phyloP scores from a whole-genome alignment of 768 basidiomycete species.

The Panus rudis region DNA sequence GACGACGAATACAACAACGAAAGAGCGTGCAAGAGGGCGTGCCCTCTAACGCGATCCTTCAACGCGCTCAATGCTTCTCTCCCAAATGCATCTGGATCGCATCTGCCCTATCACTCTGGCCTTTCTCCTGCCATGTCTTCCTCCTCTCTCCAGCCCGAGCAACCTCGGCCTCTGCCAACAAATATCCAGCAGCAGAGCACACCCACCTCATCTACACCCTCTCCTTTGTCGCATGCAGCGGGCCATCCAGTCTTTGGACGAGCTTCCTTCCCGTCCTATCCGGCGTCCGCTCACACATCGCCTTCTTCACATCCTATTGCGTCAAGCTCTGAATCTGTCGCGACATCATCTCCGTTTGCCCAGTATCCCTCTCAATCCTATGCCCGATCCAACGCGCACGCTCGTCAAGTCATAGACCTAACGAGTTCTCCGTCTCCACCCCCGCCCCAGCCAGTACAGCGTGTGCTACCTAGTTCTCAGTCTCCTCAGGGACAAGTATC shows the following conservation, averaged over 20 bases:
- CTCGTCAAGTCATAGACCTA: constrained; percentile 66
- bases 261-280: constrained; percentile 18
- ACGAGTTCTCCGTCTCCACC: constrained; percentile 28
- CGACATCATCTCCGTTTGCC: constrained; percentile 5
- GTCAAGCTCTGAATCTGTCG: constrained; percentile 1
- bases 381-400: constrained; percentile 2
- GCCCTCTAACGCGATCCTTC: constrained; percentile 14
- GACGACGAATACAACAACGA: constrained; percentile 33
- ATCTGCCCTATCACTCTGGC: constrained; percentile 15
- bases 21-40: constrained; percentile 17
- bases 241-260: too few relatives aligned
- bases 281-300: neutral
- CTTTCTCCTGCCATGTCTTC: constrained; percentile 24
- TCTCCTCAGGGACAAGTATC: too few relatives aligned
- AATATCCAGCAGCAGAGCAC: constrained; percentile 1
- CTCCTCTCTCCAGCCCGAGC: constrained; percentile 17
- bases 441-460: constrained; percentile 15
- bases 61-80: constrained; percentile 12
- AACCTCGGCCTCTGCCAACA: constrained; percentile 1
- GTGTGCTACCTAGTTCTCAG: too few relatives aligned
- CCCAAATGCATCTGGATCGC: neutral
- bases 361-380: constrained; percentile 3
- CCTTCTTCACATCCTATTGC: neutral
- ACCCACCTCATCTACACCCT: neutral
- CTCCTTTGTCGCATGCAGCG: constrained; percentile 1